Conservation (phyloP, 306 rosid genomes). For the cucumber (Cucumis sativus) region Cucumber_9930_V3 NC_026660.2:226001-226500, state of each 20-base stretch:
- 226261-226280: conserved; percentile 82
- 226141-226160: conserved; percentile 68
- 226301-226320: conserved; percentile 89
- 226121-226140: conserved; percentile 53
- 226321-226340: conserved; percentile 89
- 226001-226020: neutral
- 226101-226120: conserved; percentile 76
- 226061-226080: conserved; percentile 81
- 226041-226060: conserved; percentile 72
- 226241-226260: conserved; percentile 81
- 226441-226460: conserved; percentile 25
- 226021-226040: conserved; percentile 42
- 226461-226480: conserved; percentile 18
- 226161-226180: conserved; percentile 89
- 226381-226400: conserved; percentile 84
- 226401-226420: conserved; percentile 73
- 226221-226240: conserved; percentile 83
- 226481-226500: conserved; percentile 41
- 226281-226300: conserved; percentile 58
- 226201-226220: conserved; percentile 83
- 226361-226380: conserved; percentile 82
- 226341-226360: conserved; percentile 79
- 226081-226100: conserved; percentile 89
- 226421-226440: conserved; percentile 59
- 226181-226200: conserved; percentile 92